Evolutionary conservation across 768 basidiomycete genomes (phyloP).

Genomic region (Rhodosporidiobolus sp.): DNA sequence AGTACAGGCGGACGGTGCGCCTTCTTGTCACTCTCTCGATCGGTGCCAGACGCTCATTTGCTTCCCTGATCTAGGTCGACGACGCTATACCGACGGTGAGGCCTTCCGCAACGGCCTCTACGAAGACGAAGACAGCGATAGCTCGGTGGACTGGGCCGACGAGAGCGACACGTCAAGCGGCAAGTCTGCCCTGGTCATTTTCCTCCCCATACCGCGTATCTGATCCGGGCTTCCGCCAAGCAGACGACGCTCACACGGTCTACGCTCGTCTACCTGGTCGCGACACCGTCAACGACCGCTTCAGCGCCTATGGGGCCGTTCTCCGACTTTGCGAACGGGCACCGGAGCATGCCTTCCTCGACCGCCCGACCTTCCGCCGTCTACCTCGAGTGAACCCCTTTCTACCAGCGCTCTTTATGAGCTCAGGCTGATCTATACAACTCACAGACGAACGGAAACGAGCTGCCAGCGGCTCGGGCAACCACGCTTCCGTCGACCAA

Average conservation of each 20-base stretch:
- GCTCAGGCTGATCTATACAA: no score
- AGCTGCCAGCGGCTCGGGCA: no score
- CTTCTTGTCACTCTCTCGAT: not conserved
- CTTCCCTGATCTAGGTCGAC: no score
- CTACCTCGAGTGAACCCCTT: not conserved
- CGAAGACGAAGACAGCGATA: not conserved
- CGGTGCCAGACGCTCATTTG: no score
- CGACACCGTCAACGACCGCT: constrained; percentile 7
- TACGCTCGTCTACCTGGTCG: constrained; percentile 4
- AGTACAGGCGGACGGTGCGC: not conserved
- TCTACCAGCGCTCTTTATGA: no score
- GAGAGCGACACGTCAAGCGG: not conserved
- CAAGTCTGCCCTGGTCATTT: not conserved
- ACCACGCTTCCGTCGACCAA: not conserved
- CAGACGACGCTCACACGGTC: constrained; percentile 9
- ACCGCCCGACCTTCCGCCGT: constrained; percentile 12
- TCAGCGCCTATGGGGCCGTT: constrained; percentile 25
- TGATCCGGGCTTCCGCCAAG: not conserved
- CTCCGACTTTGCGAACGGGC: constrained; percentile 18
- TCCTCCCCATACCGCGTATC: not conserved
- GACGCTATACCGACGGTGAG: no score
- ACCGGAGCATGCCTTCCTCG: constrained; percentile 14
- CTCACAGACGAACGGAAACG: no score
- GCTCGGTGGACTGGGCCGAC: not conserved
- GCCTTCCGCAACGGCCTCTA: not conserved